These are phyloP conservation scores for Cordyceps tenuipes DNA, from an alignment of 2,329 filamentous ascomycete genomes.

Conservation along the genomic window DNA sequence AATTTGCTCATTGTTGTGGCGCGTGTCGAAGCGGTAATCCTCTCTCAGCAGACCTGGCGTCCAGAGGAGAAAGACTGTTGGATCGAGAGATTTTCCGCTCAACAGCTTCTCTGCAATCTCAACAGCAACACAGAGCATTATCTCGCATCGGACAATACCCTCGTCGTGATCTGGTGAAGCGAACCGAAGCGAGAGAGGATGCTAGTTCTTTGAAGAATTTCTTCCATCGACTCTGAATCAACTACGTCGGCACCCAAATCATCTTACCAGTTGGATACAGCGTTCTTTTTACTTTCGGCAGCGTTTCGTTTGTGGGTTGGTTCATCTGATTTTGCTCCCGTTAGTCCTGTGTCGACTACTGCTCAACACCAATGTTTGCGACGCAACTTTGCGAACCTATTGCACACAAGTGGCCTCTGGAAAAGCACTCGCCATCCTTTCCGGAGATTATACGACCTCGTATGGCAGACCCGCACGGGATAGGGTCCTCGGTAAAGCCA, in stretches of 20 bases:
- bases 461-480: conserved; percentile 10
- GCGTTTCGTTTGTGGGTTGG: conserved; percentile 4
- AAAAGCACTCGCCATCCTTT: conserved; percentile 6
- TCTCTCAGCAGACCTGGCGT: neutral
- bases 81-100: neutral
- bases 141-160: neutral
- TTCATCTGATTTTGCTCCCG: neutral
- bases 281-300: neutral
- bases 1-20: neutral
- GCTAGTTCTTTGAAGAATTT: neutral
- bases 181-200: conserved; percentile 3
- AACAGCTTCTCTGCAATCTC: neutral
- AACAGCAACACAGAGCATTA: neutral
- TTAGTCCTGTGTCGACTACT: neutral
- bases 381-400: conserved; percentile 11
- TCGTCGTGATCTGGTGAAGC: neutral
- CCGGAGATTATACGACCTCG: conserved; percentile 8
- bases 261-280: neutral
- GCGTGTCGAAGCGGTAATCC: neutral
- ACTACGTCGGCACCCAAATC: neutral
- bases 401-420: conserved; percentile 12
- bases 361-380: conserved; percentile 10
- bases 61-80: neutral
- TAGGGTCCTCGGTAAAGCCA: conserved; percentile 8
- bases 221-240: neutral